A percentile compares a stretch with the other conserved stretches of the same genome.
These are phyloP conservation scores for Candida odintsovae DNA, from an alignment of 805 yeast genomes.

Conservation along the genomic window DNA sequence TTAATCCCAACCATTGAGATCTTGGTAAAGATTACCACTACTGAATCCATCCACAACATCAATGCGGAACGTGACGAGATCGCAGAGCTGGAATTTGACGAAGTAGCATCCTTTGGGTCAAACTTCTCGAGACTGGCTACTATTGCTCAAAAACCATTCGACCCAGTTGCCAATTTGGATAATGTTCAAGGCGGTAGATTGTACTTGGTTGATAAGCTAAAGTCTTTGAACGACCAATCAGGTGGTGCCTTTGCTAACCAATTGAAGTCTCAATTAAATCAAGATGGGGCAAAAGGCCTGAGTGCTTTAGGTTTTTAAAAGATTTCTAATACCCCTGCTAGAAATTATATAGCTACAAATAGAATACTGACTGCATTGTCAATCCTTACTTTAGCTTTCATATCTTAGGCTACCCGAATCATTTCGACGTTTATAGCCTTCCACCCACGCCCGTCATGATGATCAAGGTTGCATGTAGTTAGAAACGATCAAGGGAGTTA, in stretches of 20 bases:
- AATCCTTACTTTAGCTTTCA: background rate
- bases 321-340: background rate
- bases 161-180: slow-evolving; percentile 40
- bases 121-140: slow-evolving; percentile 69
- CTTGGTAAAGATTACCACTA: slow-evolving; percentile 33
- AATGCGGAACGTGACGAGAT: slow-evolving; percentile 32
- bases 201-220: slow-evolving; percentile 16
- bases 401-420: slow-evolving; percentile 4
- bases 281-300: slow-evolving; percentile 13
- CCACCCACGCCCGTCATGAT: slow-evolving; percentile 4
- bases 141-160: slow-evolving; percentile 54
- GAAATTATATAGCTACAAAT: background rate
- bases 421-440: slow-evolving; percentile 6
- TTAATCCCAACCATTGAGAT: slow-evolving; percentile 38
- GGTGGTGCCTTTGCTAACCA: slow-evolving; percentile 14
- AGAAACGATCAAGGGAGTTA: no score
- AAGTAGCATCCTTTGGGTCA: slow-evolving; percentile 80
- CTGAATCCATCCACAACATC: slow-evolving; percentile 30
- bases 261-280: slow-evolving; percentile 14
- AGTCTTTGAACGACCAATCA: slow-evolving; percentile 15
- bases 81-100: slow-evolving; percentile 51
- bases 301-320: slow-evolving; percentile 12
- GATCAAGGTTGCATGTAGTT: slow-evolving; percentile 18
- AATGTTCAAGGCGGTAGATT: slow-evolving; percentile 14
- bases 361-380: no score